Conservation (phyloP, 2,329 filamentous ascomycete species). For the Botrytis deweyae region DNA sequence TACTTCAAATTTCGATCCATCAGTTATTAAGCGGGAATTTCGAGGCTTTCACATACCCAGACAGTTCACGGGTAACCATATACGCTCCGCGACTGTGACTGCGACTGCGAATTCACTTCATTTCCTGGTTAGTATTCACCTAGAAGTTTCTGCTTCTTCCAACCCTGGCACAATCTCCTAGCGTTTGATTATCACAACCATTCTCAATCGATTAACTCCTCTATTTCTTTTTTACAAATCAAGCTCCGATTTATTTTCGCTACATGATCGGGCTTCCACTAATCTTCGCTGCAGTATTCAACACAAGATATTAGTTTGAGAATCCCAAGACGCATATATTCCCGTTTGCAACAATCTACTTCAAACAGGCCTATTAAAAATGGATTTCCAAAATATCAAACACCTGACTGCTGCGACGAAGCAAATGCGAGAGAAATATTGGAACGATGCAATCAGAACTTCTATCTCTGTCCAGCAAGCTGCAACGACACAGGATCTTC, state of each 20-base stretch:
- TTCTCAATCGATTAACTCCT: background rate
- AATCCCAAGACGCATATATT: background rate
- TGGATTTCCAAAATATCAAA: background rate
- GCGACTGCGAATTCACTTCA: background rate
- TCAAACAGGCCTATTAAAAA: background rate
- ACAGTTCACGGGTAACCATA: background rate
- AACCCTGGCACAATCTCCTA: background rate
- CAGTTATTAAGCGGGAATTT: too few species aligned
- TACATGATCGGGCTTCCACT: background rate
- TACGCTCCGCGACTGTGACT: too few species aligned
- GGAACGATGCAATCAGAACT: background rate
- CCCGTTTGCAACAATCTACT: background rate
- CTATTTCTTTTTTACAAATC: background rate
- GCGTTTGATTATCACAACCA: background rate
- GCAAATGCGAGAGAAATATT: background rate
- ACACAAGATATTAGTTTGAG: background rate
- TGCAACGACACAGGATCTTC: background rate
- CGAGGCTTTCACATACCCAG: background rate
- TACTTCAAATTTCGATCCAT: too few species aligned
- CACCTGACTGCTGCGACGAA: background rate
- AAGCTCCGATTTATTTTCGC: background rate
- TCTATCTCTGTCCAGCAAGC: background rate
- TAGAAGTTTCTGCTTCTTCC: background rate
- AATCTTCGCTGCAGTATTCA: background rate
- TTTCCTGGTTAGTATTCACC: background rate